Conservation (phyloP, 768 basidiomycete species). For the Suillus weaverae region DNA sequence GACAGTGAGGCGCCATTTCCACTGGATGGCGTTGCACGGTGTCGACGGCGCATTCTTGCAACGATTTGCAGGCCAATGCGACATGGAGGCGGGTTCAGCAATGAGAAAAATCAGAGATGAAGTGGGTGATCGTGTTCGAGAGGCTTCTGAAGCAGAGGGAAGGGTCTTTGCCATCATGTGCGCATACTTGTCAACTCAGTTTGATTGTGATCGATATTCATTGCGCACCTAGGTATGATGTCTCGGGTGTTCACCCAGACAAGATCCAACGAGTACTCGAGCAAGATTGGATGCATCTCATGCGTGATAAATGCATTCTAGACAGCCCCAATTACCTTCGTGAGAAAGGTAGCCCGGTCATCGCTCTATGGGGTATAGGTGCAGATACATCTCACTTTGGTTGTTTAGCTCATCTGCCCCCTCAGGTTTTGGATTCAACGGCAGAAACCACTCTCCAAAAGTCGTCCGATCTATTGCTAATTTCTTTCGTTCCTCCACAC, state of each 20-base stretch:
- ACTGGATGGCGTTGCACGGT: slow-evolving; percentile 80
- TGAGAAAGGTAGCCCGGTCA: slow-evolving; percentile 68
- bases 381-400: not conserved
- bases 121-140: slow-evolving; percentile 66
- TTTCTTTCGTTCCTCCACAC: slow-evolving; percentile 61
- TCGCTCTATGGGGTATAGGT: slow-evolving; percentile 67
- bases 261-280: slow-evolving; percentile 67
- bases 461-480: slow-evolving; percentile 54
- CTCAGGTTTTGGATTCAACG: slow-evolving; percentile 70
- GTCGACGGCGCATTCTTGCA: slow-evolving; percentile 84
- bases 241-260: slow-evolving; percentile 72
- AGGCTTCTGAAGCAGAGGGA: slow-evolving; percentile 78
- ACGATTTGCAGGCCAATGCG: slow-evolving; percentile 70
- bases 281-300: slow-evolving; percentile 73
- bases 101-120: slow-evolving; percentile 69
- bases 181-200: slow-evolving; percentile 26
- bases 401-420: not conserved
- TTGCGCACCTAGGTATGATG: slow-evolving; percentile 64
- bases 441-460: slow-evolving; percentile 59
- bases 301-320: slow-evolving; percentile 58
- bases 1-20: slow-evolving; percentile 60
- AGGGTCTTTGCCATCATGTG: slow-evolving; percentile 85
- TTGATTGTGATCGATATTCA: slow-evolving; percentile 1
- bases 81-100: slow-evolving; percentile 54
- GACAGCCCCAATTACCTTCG: slow-evolving; percentile 73